Evolutionary conservation across 164 flowering plant genomes (phyloP).

Genomic region (Magnolia changhungtana): DNA sequence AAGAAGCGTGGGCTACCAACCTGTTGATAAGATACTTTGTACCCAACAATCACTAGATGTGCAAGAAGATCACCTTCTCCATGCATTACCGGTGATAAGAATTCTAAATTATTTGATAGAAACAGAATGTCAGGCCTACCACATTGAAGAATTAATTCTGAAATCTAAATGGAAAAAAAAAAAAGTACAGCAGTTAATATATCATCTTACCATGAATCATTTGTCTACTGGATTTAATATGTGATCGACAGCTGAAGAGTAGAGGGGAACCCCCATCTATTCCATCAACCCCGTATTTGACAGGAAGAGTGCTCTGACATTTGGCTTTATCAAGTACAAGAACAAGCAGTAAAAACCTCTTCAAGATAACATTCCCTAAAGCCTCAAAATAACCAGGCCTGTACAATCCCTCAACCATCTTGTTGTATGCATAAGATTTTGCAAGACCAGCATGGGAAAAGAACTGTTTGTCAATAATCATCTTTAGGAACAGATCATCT

Average conservation of each 20-base stretch:
- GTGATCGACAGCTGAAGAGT: conserved; percentile 47
- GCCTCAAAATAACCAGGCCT: conserved; percentile 89
- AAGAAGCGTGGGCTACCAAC: conserved; percentile 31
- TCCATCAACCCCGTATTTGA: conserved; percentile 92
- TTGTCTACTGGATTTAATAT: conserved; percentile 75
- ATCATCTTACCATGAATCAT: conserved; percentile 56
- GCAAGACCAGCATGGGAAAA: conserved; percentile 76
- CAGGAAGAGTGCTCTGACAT: conserved; percentile 67
- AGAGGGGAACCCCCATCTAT: conserved; percentile 95
- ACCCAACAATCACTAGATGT: conserved; percentile 78
- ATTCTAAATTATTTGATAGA: conserved; percentile 42
- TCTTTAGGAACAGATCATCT: conserved; percentile 66
- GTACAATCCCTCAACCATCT: conserved; percentile 81
- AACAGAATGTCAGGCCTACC: conserved; percentile 11
- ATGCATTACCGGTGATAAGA: conserved; percentile 84
- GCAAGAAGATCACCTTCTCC: conserved; percentile 94
- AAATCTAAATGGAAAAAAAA: background rate
- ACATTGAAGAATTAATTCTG: background rate
- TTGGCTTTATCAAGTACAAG: conserved; percentile 87
- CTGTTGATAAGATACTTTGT: conserved; percentile 79
- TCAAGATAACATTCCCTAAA: conserved; percentile 74
- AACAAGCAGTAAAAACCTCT: conserved; percentile 80
- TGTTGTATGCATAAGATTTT: conserved; percentile 77
- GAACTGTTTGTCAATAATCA: conserved; percentile 76
- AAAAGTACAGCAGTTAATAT: background rate